Conservation (phyloP, 1,284 basidiomycete genomes). For the Malassezia sympodialis region DNA sequence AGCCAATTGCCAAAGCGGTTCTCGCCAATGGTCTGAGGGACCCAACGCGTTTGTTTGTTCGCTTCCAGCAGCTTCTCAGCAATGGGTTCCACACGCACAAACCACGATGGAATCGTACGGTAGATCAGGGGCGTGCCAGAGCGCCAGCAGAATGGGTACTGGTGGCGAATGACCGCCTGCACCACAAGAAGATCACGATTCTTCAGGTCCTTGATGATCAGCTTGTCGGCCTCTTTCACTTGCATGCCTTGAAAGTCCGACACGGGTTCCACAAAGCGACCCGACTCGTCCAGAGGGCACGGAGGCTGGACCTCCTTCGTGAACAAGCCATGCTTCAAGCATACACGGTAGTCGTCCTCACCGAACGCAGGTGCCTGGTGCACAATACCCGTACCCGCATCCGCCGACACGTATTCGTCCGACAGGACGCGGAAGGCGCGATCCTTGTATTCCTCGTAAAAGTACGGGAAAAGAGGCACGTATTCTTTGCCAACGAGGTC, state of each 20-base stretch:
- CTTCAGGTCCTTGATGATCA: conserved; percentile 85
- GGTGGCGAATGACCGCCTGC: conserved; percentile 75
- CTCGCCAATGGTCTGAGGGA: conserved; percentile 80
- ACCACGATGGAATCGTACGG: conserved; percentile 92
- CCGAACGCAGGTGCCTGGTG: conserved; percentile 98
- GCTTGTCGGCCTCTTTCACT: conserved; percentile 90
- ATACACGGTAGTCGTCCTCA: conserved; percentile 95
- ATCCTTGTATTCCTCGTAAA: conserved; percentile 85
- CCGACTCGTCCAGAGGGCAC: conserved; percentile 84
- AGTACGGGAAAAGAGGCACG: conserved; percentile 91
- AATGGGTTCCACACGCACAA: conserved; percentile 76
- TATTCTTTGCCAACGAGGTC: conserved; percentile 96
- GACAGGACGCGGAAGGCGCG: conserved; percentile 79
- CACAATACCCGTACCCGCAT: conserved; percentile 93
- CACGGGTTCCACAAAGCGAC: conserved; percentile 78
- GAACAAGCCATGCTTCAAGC: conserved; percentile 71
- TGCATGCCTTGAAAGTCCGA: conserved; percentile 80
- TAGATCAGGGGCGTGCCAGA: conserved; percentile 93
- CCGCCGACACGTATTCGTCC: conserved; percentile 86
- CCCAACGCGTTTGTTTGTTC: conserved; percentile 88
- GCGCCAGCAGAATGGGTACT: conserved; percentile 92
- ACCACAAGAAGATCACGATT: conserved; percentile 76
- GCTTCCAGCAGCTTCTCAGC: conserved; percentile 78
- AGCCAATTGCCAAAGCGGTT: conserved; percentile 95
- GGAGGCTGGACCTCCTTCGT: conserved; percentile 82